phyloP scores from a whole-genome alignment of 1,139 yeast genomes.

The Blastobotrys apis region DNA sequence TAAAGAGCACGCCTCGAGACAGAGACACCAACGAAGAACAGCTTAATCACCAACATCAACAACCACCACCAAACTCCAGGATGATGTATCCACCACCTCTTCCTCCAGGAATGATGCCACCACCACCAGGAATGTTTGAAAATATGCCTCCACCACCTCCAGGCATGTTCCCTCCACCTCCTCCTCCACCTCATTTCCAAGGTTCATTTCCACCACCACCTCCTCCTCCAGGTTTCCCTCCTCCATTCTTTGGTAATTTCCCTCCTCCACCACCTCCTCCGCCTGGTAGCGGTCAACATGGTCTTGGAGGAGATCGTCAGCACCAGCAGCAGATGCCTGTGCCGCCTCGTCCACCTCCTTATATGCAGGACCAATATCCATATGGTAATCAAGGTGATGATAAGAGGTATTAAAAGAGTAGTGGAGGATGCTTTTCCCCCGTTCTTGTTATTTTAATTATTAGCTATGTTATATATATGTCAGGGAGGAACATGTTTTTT shows the following conservation, averaged over 20 bases:
- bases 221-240: constrained; percentile 21
- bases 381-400: no score
- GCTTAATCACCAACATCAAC: constrained; percentile 12
- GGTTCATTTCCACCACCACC: constrained; percentile 20
- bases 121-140: constrained; percentile 23
- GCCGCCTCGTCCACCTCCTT: constrained; percentile 13
- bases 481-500: no score
- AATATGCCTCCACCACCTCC: constrained; percentile 24
- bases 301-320: not conserved
- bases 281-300: constrained; percentile 5
- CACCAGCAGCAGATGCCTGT: constrained; percentile 3
- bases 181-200: constrained; percentile 17
- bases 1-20: not conserved
- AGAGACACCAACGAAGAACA: not conserved
- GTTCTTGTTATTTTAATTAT: no score
- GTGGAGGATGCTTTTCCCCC: no score
- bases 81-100: constrained; percentile 14
- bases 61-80: constrained; percentile 8
- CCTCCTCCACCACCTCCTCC: constrained; percentile 15
- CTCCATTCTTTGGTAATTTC: constrained; percentile 10
- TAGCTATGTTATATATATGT: no score
- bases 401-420: no score
- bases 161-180: constrained; percentile 22
- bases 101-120: constrained; percentile 23
- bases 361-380: constrained; percentile 3